Conservation (phyloP, 1,284 basidiomycete genomes). For the Ustilago crameri region DNA sequence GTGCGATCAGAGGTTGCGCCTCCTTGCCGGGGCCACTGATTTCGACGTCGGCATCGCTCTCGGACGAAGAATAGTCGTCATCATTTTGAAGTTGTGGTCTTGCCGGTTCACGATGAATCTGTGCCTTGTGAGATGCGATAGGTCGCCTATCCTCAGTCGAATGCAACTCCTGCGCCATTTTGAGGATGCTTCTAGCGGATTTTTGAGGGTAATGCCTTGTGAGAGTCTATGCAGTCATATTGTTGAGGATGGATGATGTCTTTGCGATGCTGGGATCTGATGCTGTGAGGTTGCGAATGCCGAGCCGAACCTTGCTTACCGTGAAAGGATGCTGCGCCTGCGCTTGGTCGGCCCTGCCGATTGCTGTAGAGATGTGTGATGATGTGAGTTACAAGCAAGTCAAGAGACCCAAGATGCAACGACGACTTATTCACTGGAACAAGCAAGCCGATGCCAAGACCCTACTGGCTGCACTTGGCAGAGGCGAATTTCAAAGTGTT, state of each 20-base stretch:
- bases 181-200: not conserved
- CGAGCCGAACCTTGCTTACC: not conserved
- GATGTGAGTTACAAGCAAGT: not conserved
- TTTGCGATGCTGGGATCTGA: no score
- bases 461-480: not conserved
- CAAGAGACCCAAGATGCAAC: not conserved
- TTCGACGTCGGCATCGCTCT: conserved; percentile 31
- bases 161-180: not conserved
- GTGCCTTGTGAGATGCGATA: not conserved
- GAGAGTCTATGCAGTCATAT: not conserved
- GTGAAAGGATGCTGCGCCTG: conserved; percentile 7
- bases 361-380: not conserved
- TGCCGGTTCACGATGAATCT: not conserved
- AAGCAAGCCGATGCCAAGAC: not conserved
- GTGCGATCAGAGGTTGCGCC: conserved; percentile 6
- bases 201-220: not conserved
- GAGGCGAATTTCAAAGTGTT: conserved; percentile 3
- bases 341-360: conserved; percentile 5
- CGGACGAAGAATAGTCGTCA: conserved; percentile 19
- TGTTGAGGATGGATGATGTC: not conserved
- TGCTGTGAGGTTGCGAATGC: not conserved
- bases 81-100: conserved; percentile 8
- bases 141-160: not conserved
- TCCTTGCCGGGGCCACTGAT: not conserved
- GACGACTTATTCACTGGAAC: not conserved